Evolutionary conservation across 2,329 filamentous ascomycete species (phyloP), one percentile per base, ranked within the genome.

Genomic region (Alternaria dauci): DNA sequence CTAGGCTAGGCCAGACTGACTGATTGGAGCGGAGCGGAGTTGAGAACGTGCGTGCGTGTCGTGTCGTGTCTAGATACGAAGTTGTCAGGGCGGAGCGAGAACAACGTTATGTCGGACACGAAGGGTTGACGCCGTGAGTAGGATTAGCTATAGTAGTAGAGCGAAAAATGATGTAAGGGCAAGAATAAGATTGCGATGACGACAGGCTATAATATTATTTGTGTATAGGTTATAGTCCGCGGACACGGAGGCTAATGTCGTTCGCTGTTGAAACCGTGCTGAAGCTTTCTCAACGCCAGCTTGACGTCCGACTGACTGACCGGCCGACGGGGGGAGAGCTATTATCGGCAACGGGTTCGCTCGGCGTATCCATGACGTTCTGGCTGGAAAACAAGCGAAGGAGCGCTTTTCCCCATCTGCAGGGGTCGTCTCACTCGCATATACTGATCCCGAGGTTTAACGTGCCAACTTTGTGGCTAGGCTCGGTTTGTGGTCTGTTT

Each of bases 331-430:
- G 20, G 20, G 20, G 20, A 2, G 44, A 4, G 44, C 28, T 34
- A 34, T 23, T 3, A 23, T 48, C 44, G 28, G 44, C 25, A 1
- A 12, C 20, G 32, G 28, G 30, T 23, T 36, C 4, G 30, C 46
- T 36, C 30, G 58, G 39, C 52, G 58, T 58, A 63, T 53, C 25
- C 56, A 68, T 69, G 65, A 68, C 65, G 67, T 59, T 38, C 55
- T 39, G 66, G 52, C 61, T 50, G 34, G 4, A 23, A 23, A 30
- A 18, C 28, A 34, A 44, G 47, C 47, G 42, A 46, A 46, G 28
- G 16, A 28, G 18, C 20, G 43, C 43, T 36, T 34, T 48, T 47
- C n/a, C 4, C n/a, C 30, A 5, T 11, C 28, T 55, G 55, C 59
- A 55, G 51, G 55, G 28, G 46, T 18, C 8, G 1, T 14, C 4